Percentiles rank a stretch among this genome's conserved stretches.
phyloP scores from a whole-genome alignment of 1,284 basidiomycete genomes.

The Malassezia restricta region DNA sequence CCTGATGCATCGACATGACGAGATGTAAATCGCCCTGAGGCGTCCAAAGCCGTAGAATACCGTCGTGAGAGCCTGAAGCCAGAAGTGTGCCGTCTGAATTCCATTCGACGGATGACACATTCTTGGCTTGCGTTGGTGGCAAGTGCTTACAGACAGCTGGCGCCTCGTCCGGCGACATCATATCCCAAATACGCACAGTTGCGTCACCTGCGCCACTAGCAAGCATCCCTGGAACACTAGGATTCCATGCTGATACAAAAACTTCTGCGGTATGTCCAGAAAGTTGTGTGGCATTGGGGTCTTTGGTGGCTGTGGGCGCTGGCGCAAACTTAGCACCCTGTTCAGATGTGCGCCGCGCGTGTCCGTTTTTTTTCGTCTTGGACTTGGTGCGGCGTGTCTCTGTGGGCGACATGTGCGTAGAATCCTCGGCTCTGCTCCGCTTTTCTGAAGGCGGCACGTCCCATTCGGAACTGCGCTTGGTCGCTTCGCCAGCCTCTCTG shows the following conservation, averaged over 20 bases:
- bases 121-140: constrained; percentile 40
- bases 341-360: not conserved
- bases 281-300: constrained; percentile 20
- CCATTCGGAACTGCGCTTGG: not conserved
- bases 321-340: not conserved
- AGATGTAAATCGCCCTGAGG: constrained; percentile 45
- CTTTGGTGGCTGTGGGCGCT: not conserved
- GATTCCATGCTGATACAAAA: constrained; percentile 45
- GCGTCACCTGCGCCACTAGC: constrained; percentile 44
- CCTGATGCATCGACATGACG: constrained; percentile 47
- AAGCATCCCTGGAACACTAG: constrained; percentile 40
- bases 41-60: constrained; percentile 45
- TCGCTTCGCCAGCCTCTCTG: not conserved
- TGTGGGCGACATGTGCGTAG: not conserved
- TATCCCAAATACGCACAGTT: constrained; percentile 45
- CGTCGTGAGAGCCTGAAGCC: constrained; percentile 43
- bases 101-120: constrained; percentile 43
- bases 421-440: not conserved
- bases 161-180: constrained; percentile 19
- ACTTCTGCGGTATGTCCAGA: constrained; percentile 40
- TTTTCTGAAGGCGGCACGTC: not conserved
- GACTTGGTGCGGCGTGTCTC: not conserved
- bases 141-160: constrained; percentile 44
- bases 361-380: constrained; percentile 2
- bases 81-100: constrained; percentile 45